phyloP scores from a whole-genome alignment of 2,329 filamentous ascomycete genomes.

The Dothideomycetes sp. region DNA sequence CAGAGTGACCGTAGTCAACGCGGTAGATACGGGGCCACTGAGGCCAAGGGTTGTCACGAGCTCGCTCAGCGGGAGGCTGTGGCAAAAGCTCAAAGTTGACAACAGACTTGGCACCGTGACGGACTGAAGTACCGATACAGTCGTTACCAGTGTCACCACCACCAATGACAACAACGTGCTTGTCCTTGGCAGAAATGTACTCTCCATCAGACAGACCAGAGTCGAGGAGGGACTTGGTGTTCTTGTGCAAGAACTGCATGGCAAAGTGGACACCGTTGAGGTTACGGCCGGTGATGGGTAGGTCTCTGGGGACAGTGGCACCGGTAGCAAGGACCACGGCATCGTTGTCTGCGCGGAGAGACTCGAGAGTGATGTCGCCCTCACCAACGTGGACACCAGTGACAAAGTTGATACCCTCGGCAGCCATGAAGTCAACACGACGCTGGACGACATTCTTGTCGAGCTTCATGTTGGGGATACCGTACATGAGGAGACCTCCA shows the following conservation, averaged over 20 bases:
- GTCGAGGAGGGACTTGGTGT: slow-evolving; percentile 94
- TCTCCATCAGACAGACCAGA: slow-evolving; percentile 71
- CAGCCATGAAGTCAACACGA: slow-evolving; percentile 87
- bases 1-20: slow-evolving; percentile 93
- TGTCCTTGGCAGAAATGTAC: slow-evolving; percentile 92
- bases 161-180: slow-evolving; percentile 92
- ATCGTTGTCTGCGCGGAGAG: slow-evolving; percentile 63
- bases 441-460: slow-evolving; percentile 96
- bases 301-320: slow-evolving; percentile 83
- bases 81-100: slow-evolving; percentile 94
- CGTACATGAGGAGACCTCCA: slow-evolving; percentile 93
- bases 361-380: slow-evolving; percentile 53
- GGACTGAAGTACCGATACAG: slow-evolving; percentile 92
- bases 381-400: slow-evolving; percentile 70
- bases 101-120: slow-evolving; percentile 89
- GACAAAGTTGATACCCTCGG: slow-evolving; percentile 76
- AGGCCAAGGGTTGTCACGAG: slow-evolving; percentile 91
- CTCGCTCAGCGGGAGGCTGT: slow-evolving; percentile 82
- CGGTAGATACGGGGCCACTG: slow-evolving; percentile 98
- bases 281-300: slow-evolving; percentile 81
- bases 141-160: slow-evolving; percentile 97
- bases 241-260: slow-evolving; percentile 95
- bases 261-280: slow-evolving; percentile 87
- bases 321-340: slow-evolving; percentile 87
- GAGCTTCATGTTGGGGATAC: slow-evolving; percentile 98